phyloP scores from a whole-genome alignment of 257 asterid species.

The Leptodermis oblonga region DNA sequence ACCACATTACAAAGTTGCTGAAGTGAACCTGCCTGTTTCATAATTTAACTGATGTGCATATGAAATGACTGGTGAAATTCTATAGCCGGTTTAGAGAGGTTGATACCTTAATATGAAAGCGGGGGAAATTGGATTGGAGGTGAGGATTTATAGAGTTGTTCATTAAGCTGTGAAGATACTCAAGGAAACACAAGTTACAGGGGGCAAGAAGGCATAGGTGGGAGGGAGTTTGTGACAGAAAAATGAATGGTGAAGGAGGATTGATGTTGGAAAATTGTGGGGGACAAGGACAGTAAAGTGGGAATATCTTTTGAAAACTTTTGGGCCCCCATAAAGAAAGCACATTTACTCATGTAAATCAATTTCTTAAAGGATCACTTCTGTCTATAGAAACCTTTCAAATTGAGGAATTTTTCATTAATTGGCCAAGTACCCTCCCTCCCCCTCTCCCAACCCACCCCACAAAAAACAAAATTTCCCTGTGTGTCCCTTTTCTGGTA shows the following conservation, averaged over 20 bases:
- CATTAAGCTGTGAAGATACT: too few species aligned
- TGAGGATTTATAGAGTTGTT: background rate
- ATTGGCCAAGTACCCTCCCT: too few species aligned
- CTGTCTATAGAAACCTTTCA: too few species aligned
- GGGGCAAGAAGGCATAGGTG: too few species aligned
- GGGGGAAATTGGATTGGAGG: background rate
- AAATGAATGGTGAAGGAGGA: background rate
- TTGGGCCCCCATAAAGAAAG: too few species aligned
- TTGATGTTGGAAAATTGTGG: background rate
- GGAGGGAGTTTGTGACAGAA: background rate
- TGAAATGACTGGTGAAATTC: background rate
- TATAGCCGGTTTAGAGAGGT: background rate
- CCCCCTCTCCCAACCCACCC: too few species aligned
- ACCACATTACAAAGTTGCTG: background rate
- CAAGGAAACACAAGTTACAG: background rate
- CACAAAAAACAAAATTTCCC: too few species aligned
- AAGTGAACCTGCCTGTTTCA: background rate
- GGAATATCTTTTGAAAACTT: background rate
- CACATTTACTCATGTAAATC: too few species aligned
- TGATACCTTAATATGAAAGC: background rate
- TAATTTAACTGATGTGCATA: background rate
- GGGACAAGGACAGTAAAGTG: background rate
- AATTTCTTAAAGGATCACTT: too few species aligned
- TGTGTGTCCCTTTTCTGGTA: too few species aligned
- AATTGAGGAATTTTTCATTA: too few species aligned